Conservation (phyloP, 1,139 yeast species). For the Yamadazyma atlantica region DNA sequence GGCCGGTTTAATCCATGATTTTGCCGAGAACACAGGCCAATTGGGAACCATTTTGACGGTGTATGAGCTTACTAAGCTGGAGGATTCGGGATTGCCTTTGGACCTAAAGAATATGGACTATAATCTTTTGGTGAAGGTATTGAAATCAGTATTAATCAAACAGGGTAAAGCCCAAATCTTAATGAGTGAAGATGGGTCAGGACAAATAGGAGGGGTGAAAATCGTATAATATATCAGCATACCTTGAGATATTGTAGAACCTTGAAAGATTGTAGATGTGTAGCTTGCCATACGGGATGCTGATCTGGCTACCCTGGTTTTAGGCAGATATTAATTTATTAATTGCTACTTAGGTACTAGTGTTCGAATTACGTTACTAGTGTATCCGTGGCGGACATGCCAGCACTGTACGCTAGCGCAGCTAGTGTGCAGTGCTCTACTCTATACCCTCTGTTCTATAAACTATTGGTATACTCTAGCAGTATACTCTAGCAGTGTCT, state of each 20-base stretch:
- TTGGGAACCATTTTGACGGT: conserved; percentile 75
- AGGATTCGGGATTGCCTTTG: conserved; percentile 55
- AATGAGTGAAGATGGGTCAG: conserved; percentile 50
- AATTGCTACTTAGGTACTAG: too few species aligned
- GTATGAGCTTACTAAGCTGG: conserved; percentile 72
- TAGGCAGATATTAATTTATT: conserved; percentile 3
- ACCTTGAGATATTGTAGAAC: too few species aligned
- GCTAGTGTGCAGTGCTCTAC: too few species aligned
- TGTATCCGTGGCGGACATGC: too few species aligned
- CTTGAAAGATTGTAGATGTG: too few species aligned
- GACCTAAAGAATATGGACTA: conserved; percentile 67
- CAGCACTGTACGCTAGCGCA: too few species aligned
- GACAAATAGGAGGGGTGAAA: conserved; percentile 67
- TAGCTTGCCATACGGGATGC: background rate
- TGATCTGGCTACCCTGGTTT: background rate
- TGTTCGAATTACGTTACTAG: too few species aligned
- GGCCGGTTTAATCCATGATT: conserved; percentile 54
- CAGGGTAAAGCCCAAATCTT: conserved; percentile 68
- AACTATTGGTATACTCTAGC: too few species aligned
- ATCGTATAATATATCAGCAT: conserved; percentile 30
- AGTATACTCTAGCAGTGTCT: too few species aligned
- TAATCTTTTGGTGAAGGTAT: conserved; percentile 50
- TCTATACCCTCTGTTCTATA: too few species aligned
- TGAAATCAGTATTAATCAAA: conserved; percentile 57
- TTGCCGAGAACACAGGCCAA: conserved; percentile 73